phyloP scores from a whole-genome alignment of 768 basidiomycete species.

The Austroboletus festivus region DNA sequence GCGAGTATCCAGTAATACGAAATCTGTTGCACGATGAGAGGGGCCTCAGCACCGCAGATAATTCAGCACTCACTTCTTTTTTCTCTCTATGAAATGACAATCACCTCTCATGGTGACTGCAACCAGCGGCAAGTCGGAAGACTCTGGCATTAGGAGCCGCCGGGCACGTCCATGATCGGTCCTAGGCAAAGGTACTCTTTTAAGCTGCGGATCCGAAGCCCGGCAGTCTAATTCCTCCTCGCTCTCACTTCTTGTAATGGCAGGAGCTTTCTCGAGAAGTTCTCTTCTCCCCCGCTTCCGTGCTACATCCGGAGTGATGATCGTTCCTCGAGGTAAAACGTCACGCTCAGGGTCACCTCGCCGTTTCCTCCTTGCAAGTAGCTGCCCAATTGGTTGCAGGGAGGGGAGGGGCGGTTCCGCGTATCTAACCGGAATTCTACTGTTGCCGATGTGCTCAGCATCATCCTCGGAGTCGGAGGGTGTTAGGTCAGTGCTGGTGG shows the following conservation, averaged over 20 bases:
- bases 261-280: slow-evolving; percentile 7
- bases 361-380: slow-evolving; percentile 8
- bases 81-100: slow-evolving; percentile 40
- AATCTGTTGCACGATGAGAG: slow-evolving; percentile 27
- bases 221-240: slow-evolving; percentile 13
- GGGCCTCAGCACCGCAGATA: not conserved
- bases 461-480: slow-evolving; percentile 10
- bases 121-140: slow-evolving; percentile 33
- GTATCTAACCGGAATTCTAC: slow-evolving; percentile 2
- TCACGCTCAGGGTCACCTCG: slow-evolving; percentile 5
- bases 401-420: slow-evolving; percentile 2
- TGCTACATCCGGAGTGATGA: slow-evolving; percentile 1
- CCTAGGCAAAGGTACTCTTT: slow-evolving; percentile 33
- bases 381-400: slow-evolving; percentile 13
- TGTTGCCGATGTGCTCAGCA: not conserved
- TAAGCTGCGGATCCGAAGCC: slow-evolving; percentile 21
- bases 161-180: slow-evolving; percentile 31
- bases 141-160: slow-evolving; percentile 29
- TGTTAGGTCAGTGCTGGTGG: not conserved
- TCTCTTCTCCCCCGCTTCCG: slow-evolving; percentile 6
- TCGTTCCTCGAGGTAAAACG: not conserved
- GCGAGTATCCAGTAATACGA: slow-evolving; percentile 36
- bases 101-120: slow-evolving; percentile 47
- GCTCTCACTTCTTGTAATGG: slow-evolving; percentile 12
- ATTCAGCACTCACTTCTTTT: slow-evolving; percentile 25